Conservation (phyloP, 129 eudicot genomes). For the Scalesia atractyloides region DNA sequence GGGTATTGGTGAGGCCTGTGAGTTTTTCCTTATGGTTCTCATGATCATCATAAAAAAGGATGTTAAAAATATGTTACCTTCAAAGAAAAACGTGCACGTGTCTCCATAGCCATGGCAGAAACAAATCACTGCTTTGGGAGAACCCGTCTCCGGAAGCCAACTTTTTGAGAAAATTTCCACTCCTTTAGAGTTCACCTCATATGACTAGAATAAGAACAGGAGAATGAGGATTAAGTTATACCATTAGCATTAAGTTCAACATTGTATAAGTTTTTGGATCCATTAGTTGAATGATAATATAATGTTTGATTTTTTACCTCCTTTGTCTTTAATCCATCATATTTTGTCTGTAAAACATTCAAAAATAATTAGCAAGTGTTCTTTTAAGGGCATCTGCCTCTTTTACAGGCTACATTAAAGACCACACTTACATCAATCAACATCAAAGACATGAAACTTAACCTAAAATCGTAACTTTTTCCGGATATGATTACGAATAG, state of each 20-base stretch:
- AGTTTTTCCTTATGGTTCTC: neutral
- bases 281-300: neutral
- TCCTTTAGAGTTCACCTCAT: constrained; percentile 83
- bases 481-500: neutral
- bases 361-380: constrained; percentile 13
- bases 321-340: constrained; percentile 63
- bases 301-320: constrained; percentile 52
- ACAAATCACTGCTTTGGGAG: constrained; percentile 82
- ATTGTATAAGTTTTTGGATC: neutral
- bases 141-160: constrained; percentile 73
- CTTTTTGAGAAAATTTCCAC: constrained; percentile 79
- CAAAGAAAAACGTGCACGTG: constrained; percentile 85
- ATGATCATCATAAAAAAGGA: neutral
- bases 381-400: neutral
- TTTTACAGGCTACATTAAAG: neutral
- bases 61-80: constrained; percentile 53
- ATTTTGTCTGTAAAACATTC: constrained; percentile 54
- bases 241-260: constrained; percentile 12
- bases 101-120: constrained; percentile 97
- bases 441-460: constrained; percentile 8
- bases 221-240: constrained; percentile 28
- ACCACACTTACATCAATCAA: neutral
- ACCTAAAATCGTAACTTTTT: constrained; percentile 21
- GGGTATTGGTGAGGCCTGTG: neutral
- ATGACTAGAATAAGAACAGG: constrained; percentile 48